Conservation (phyloP, 2,329 filamentous ascomycete genomes). For the Gliomastix tumulicola region DNA sequence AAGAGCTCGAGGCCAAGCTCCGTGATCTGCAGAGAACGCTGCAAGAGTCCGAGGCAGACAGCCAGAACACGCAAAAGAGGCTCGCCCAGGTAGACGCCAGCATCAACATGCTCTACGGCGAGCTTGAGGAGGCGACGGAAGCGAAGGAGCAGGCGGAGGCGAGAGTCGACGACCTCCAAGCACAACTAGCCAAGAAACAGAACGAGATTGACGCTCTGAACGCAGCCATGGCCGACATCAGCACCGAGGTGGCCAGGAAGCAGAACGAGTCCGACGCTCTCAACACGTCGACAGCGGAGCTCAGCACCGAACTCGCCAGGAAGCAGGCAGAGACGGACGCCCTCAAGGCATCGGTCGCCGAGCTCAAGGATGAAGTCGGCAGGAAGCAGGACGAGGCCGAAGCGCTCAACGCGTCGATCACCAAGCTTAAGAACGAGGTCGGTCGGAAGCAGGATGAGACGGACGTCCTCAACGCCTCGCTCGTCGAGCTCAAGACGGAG, state of each 20-base stretch:
- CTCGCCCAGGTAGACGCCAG: slow-evolving; percentile 19
- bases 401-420: slow-evolving; percentile 7
- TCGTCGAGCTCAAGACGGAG: slow-evolving; percentile 55
- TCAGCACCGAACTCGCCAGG: neutral
- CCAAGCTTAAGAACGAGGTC: slow-evolving; percentile 17
- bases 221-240: slow-evolving; percentile 14
- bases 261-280: neutral
- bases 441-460: slow-evolving; percentile 40
- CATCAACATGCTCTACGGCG: slow-evolving; percentile 15
- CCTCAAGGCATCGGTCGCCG: neutral
- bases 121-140: slow-evolving; percentile 19
- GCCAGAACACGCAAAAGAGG: slow-evolving; percentile 25
- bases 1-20: slow-evolving; percentile 26
- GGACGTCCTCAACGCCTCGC: slow-evolving; percentile 40
- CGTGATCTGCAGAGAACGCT: slow-evolving; percentile 10
- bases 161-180: slow-evolving; percentile 14
- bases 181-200: slow-evolving; percentile 15
- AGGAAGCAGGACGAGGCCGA: slow-evolving; percentile 7
- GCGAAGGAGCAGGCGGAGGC: slow-evolving; percentile 18
- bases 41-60: slow-evolving; percentile 25
- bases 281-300: neutral
- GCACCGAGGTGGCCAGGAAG: slow-evolving; percentile 8
- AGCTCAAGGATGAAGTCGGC: slow-evolving; percentile 7
- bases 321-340: neutral
- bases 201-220: slow-evolving; percentile 14